Base-by-base conservation (phyloP, 192 early-diverging fungal species). In the Diversispora eburnea region DNA sequence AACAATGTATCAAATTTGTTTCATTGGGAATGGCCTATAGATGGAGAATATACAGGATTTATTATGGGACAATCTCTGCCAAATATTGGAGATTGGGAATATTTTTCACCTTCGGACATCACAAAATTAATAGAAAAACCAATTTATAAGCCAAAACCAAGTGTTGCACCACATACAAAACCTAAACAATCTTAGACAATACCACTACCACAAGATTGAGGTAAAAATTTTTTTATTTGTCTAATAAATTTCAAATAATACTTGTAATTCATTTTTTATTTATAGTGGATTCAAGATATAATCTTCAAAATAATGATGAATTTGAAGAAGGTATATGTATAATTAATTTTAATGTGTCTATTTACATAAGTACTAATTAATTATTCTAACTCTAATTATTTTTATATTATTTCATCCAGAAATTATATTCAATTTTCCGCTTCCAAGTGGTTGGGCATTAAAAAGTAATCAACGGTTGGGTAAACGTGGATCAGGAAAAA, bases 281-380 rank as follows among this genome's bases (percentile, higher is more conserved):
- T 57, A 57, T n/a, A 57, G 55, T n/a, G 19, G n/a, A n/a, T 57
- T n/a, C 9, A 57, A 57, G 19, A 57, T 57, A 57, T 57, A 19
- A 57, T 57, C 9, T 57, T 57, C 19, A 57, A 57, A 3, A 0
- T 57, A 57, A 57, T 57, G 19, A 57, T 57, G n/a, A 57, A 57
- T 57, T 6, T 5, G 19, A 57, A n/a, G n/a, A 57, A 57, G 55
- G 19, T 19, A 57, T 51, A 33, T 49, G 13, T 49, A 49, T 13
- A 49, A 57, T 19, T 57, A n/a, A 57, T 57, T 57, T 57, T 57
- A 57, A 1, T 57, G 5, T 19, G 5, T n/a, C n/a, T 57, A 57
- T 57, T n/a, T 57, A 57, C n/a, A 57, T 57, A 57, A 57, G 5
- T 57, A 20, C n/a, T 57, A 49, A 33, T 2, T 33, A 33, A 51